A percentile compares a stretch with the other conserved stretches of the same genome.
phyloP scores from a whole-genome alignment of 129 eudicot species.

The Ambrosia artemisiifolia region DNA sequence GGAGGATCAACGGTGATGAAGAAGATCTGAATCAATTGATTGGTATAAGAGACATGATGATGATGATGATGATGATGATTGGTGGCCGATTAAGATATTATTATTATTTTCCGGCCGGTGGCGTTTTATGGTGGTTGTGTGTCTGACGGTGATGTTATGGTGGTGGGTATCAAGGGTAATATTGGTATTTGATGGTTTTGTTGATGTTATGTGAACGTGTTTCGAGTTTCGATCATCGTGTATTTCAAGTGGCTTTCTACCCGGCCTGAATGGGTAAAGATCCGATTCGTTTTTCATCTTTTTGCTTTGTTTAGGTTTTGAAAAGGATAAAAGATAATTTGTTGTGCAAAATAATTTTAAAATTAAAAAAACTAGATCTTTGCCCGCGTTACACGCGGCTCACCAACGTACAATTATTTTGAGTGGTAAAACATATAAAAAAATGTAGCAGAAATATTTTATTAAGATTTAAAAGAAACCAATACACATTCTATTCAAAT shows the following conservation, averaged over 20 bases:
- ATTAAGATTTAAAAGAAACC: too few relatives aligned
- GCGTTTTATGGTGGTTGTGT: background rate
- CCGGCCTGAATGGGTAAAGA: background rate
- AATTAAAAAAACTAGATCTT: too few relatives aligned
- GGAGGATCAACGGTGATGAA: slow-evolving; percentile 1
- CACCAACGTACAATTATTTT: too few relatives aligned
- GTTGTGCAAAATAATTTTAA: too few relatives aligned
- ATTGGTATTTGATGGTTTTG: slow-evolving; percentile 2
- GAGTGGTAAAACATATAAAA: too few relatives aligned
- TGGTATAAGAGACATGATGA: background rate
- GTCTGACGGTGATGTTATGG: background rate
- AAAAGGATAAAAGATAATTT: too few relatives aligned
- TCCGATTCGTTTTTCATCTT: background rate
- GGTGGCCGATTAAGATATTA: background rate
- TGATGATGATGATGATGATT: background rate
- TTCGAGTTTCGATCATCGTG: background rate
- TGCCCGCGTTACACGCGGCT: too few relatives aligned
- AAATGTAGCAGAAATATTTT: too few relatives aligned
- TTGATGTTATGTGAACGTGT: background rate
- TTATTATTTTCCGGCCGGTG: slow-evolving; percentile 17
- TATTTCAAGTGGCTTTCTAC: background rate
- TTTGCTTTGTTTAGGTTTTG: too few relatives aligned
- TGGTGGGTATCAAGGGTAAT: slow-evolving; percentile 6
- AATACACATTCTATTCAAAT: too few relatives aligned
- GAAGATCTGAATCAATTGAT: slow-evolving; percentile 4